Evolutionary conservation across 2,329 filamentous ascomycete species (phyloP).

Genomic region (Ampelomyces quisqualis): DNA sequence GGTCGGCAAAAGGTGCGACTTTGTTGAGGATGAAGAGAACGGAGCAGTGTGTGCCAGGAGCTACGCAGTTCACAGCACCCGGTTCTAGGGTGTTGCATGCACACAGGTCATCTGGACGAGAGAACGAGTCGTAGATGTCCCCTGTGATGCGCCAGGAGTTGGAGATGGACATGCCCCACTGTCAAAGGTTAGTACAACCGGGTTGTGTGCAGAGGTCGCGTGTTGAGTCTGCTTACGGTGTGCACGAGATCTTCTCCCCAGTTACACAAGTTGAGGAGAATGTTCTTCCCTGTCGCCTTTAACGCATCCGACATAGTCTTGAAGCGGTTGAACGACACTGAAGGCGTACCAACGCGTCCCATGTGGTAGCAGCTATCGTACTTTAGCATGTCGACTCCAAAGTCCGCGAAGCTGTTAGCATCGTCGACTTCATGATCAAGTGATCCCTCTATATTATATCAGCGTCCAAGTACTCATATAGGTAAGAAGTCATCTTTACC

Average conservation of each 20-base stretch:
- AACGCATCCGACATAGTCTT: constrained; percentile 31
- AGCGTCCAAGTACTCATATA: background rate
- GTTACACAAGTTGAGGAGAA: constrained; percentile 36
- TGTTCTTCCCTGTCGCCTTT: constrained; percentile 25
- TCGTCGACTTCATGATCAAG: constrained; percentile 29
- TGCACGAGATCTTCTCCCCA: constrained; percentile 40
- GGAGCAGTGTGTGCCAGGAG: constrained; percentile 31
- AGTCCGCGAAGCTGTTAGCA: constrained; percentile 30
- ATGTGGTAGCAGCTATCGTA: constrained; percentile 43
- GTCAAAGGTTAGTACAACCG: constrained; percentile 4
- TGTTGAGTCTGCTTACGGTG: constrained; percentile 15
- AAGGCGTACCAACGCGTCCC: constrained; percentile 29
- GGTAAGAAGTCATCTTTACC: constrained; percentile 28
- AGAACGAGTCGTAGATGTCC: constrained; percentile 35
- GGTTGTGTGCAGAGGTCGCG: no score
- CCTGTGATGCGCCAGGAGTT: constrained; percentile 41
- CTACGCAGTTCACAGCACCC: constrained; percentile 28
- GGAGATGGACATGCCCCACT: constrained; percentile 40
- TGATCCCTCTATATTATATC: constrained; percentile 20
- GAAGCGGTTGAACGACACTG: constrained; percentile 29
- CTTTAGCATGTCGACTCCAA: constrained; percentile 42
- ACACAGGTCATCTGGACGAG: constrained; percentile 30
- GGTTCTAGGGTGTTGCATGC: constrained; percentile 27
- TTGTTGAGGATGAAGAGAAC: constrained; percentile 35
- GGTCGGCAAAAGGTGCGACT: constrained; percentile 28